Evolutionary conservation across 106 monocot species (phyloP), one percentile per base, ranked within the genome.

Genomic region (Dioscorea alata): DNA sequence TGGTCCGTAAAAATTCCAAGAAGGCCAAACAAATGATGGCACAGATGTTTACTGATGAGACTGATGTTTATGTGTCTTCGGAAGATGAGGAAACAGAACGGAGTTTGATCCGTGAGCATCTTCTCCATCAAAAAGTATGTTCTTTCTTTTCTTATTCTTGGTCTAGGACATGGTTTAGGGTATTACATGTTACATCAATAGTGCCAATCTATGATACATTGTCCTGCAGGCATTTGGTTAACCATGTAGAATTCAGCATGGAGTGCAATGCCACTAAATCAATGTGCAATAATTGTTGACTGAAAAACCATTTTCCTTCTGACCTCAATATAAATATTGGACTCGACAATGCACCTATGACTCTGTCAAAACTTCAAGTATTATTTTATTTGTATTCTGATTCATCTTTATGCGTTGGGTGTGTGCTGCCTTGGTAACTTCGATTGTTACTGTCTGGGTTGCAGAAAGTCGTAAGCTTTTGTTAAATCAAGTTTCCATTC

Each of bases 31-130:
- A 90, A 50, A 87, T 81, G 89, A 83, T 90, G 67, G 66, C 80
- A 20, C 75, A 81, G 13, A 90, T 99, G 99, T 99, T 93, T 69
- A 83, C 76, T 60, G 92, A 90, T 64, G 73, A 59, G 56, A 67
- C 81, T 63, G 92, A 87, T 81, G 68, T 21, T 28, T 93, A 82
- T 63, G 71, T 81, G 28, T 77, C 78, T 12, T 97, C 97, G 18
- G 99, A 99, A 69, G 92, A 99, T 59, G 97, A 99, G 61, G 99
- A 87, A 78, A 78, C 74, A 17, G 99, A 93, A 32, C 76, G 78
- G 58, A 63, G 31, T 63, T 34, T 99, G 63, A 59, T 81, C 61
- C 85, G 85, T 7, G 81, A 83, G 22, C 76, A 85, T 48, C 35
- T 99, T 61, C 75, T 82, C 13, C 71, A 77, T 52, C 75, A 88